These are phyloP conservation scores for Pyrenochaeta sp. DNA, from an alignment of 2,329 filamentous ascomycete genomes.

Conservation along the genomic window DNA sequence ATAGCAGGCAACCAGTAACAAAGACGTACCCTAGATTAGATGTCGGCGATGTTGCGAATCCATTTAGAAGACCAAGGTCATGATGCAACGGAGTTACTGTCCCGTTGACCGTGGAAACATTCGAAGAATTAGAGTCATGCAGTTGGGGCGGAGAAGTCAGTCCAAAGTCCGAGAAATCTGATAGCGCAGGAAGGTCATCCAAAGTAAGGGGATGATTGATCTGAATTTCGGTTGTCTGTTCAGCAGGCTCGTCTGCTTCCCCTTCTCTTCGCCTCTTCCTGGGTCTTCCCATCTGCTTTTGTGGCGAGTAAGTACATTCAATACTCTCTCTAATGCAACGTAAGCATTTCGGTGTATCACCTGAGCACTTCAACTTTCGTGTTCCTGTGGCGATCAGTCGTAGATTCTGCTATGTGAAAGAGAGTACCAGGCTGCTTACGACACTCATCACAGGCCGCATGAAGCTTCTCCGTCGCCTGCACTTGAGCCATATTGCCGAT, in stretches of 20 bases:
- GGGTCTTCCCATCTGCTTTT: slow-evolving; percentile 62
- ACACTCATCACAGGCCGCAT: slow-evolving; percentile 48
- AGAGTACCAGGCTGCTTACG: slow-evolving; percentile 33
- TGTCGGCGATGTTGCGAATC: slow-evolving; percentile 6
- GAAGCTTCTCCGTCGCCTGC: slow-evolving; percentile 35
- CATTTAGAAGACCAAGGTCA: slow-evolving; percentile 10
- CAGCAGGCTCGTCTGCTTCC: slow-evolving; percentile 9
- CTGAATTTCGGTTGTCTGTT: slow-evolving; percentile 3
- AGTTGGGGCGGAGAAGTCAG: slow-evolving; percentile 21
- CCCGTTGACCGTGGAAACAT: slow-evolving; percentile 5
- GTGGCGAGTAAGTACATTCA: slow-evolving; percentile 56
- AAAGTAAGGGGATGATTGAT: slow-evolving; percentile 1
- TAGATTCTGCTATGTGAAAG: neutral
- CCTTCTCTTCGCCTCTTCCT: slow-evolving; percentile 55
- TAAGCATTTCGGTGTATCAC: slow-evolving; percentile 52
- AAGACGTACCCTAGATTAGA: slow-evolving; percentile 22
- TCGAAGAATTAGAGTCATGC: slow-evolving; percentile 5
- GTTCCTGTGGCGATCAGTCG: slow-evolving; percentile 43
- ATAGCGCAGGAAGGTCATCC: slow-evolving; percentile 7
- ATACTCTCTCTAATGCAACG: slow-evolving; percentile 54
- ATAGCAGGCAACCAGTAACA: neutral
- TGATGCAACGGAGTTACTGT: slow-evolving; percentile 8
- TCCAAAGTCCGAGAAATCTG: slow-evolving; percentile 17
- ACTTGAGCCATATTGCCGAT: slow-evolving; percentile 23
- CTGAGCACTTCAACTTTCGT: slow-evolving; percentile 60